Conservation (phyloP, 805 yeast species). For the Metschnikowia noctiluminum region DNA sequence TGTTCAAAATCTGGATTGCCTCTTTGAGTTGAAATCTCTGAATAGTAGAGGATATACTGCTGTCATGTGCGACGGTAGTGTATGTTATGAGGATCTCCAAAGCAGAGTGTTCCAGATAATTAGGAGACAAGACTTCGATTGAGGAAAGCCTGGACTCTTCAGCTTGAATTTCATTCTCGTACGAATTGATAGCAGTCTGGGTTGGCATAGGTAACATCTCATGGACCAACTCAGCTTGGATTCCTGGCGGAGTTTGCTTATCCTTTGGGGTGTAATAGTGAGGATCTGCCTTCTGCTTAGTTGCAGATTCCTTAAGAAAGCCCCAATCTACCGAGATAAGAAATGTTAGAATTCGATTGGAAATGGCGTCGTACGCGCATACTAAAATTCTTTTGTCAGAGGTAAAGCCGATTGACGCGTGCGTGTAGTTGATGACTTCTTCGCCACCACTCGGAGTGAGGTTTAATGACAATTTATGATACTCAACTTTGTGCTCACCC, state of each 20-base stretch:
- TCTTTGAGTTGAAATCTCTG: conserved; percentile 28
- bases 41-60: conserved; percentile 18
- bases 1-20: conserved; percentile 23
- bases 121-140: conserved; percentile 47
- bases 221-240: conserved; percentile 32
- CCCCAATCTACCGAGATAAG: conserved; percentile 55
- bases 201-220: conserved; percentile 22
- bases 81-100: conserved; percentile 48
- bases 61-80: conserved; percentile 18
- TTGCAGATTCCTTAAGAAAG: conserved; percentile 44
- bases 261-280: conserved; percentile 49
- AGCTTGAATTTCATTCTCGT: not conserved
- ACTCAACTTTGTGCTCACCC: conserved; percentile 59
- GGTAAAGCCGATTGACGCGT: conserved; percentile 53
- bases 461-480: conserved; percentile 34
- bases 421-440: conserved; percentile 15
- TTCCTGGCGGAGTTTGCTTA: conserved; percentile 37
- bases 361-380: conserved; percentile 36
- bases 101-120: conserved; percentile 37
- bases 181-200: too few species aligned
- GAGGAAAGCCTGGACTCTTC: conserved; percentile 5
- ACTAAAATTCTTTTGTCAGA: conserved; percentile 46
- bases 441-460: conserved; percentile 19
- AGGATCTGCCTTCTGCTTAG: conserved; percentile 44
- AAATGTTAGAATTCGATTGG: conserved; percentile 40